A percentile compares a stretch with the other conserved stretches of the same genome.
Evolutionary conservation across 208 protist genomes (phyloP).

Genomic region (Trypanosoma lewisi): DNA sequence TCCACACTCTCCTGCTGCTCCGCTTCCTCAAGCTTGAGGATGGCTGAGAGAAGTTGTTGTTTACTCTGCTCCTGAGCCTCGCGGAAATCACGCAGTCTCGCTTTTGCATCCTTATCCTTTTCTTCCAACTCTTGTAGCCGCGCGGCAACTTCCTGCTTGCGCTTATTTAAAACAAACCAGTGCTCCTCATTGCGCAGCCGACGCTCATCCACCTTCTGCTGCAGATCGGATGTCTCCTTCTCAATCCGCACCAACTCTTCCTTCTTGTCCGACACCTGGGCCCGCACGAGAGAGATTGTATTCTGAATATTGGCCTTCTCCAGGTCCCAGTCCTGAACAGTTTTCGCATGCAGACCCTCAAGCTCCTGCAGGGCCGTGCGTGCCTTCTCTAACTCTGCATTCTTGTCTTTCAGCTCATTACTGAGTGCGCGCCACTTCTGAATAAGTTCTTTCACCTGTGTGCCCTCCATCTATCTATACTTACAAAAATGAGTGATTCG

Average conservation of each 20-base stretch:
- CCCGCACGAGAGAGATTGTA: conserved; percentile 63
- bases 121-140: conserved; percentile 46
- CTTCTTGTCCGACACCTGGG: conserved; percentile 60
- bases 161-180: conserved; percentile 44
- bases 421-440: conserved; percentile 68
- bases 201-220: conserved; percentile 69
- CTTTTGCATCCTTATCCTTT: conserved; percentile 46
- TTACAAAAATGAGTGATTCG: too few species aligned
- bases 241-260: conserved; percentile 65
- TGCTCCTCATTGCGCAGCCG: conserved; percentile 71
- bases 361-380: conserved; percentile 41
- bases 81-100: conserved; percentile 49
- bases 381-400: conserved; percentile 45
- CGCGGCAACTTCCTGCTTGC: conserved; percentile 35
- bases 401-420: conserved; percentile 44
- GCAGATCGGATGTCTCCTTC: conserved; percentile 52
- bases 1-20: conserved; percentile 43
- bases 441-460: conserved; percentile 69
- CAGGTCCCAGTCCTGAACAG: conserved; percentile 69
- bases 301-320: conserved; percentile 76
- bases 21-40: conserved; percentile 50
- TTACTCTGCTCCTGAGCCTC: conserved; percentile 44
- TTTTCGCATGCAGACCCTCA: conserved; percentile 48
- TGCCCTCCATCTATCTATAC: conserved; percentile 38
- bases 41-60: conserved; percentile 40